These are phyloP conservation scores for Podochytrium sp. DNA, from an alignment of 192 early-diverging fungal genomes.

Conservation along the genomic window DNA sequence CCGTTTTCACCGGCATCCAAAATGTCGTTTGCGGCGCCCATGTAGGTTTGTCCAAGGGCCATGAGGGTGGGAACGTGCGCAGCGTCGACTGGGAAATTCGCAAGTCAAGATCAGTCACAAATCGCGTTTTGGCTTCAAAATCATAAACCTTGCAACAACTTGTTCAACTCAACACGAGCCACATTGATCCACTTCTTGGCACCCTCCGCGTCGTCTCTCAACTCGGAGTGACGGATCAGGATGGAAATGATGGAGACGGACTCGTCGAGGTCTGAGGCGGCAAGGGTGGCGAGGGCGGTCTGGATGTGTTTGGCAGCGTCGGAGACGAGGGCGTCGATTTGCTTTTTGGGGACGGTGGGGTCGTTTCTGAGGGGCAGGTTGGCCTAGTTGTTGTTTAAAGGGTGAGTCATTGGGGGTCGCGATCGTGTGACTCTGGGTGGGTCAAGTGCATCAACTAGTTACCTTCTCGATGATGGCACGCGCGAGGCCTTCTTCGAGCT, in stretches of 20 bases:
- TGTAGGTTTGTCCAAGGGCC: slow-evolving; percentile 14
- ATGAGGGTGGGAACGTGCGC: neutral
- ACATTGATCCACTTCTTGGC: slow-evolving; percentile 17
- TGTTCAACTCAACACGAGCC: slow-evolving; percentile 21
- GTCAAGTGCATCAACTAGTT: neutral
- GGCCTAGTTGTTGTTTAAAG: neutral
- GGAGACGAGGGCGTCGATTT: slow-evolving; percentile 22
- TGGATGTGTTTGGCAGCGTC: slow-evolving; percentile 13
- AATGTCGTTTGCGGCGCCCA: slow-evolving; percentile 6
- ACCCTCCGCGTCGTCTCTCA: neutral
- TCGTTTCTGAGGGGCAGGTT: slow-evolving; percentile 3
- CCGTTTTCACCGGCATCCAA: slow-evolving; percentile 11
- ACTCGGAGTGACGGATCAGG: slow-evolving; percentile 5
- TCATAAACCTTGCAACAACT: slow-evolving; percentile 10
- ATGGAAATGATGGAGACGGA: slow-evolving; percentile 2
- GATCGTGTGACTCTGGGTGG: neutral
- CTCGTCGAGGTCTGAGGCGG: slow-evolving; percentile 1
- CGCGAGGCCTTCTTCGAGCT: slow-evolving; percentile 11
- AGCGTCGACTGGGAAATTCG: neutral
- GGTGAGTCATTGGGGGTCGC: neutral
- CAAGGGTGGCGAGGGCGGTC: neutral
- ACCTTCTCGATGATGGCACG: slow-evolving; percentile 23
- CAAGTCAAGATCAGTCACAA: neutral
- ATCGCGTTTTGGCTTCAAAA: neutral
- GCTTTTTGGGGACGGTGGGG: neutral